Conservation (phyloP, 495 filamentous ascomycete species). For the Lophium mytilinum region DNA sequence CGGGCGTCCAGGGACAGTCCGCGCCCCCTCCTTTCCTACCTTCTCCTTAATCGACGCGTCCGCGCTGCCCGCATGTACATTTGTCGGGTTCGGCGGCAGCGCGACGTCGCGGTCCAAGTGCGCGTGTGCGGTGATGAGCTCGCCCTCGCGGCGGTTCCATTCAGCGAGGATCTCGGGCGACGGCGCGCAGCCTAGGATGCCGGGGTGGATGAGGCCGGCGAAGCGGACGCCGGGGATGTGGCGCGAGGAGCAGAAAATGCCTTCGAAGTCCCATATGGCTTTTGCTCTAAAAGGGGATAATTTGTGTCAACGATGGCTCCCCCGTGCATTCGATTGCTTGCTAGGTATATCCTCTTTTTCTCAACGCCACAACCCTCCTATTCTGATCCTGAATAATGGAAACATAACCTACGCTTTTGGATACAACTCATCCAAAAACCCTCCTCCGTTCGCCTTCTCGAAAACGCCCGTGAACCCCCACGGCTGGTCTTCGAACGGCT, state of each 20-base stretch:
- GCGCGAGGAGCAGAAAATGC: constrained; percentile 83
- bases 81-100: constrained; percentile 61
- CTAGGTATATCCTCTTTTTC: too few species aligned
- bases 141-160: constrained; percentile 76
- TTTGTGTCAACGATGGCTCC: too few species aligned
- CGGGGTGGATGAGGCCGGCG: constrained; percentile 73
- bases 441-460: constrained; percentile 74
- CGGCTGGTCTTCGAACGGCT: constrained; percentile 76
- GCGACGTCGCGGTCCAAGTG: constrained; percentile 69
- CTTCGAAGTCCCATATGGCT: constrained; percentile 97
- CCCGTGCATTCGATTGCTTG: too few species aligned
- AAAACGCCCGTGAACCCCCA: constrained; percentile 95
- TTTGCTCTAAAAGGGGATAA: constrained; percentile 73
- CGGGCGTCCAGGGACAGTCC: constrained; percentile 74
- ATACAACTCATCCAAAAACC: constrained; percentile 86
- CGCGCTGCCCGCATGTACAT: constrained; percentile 64
- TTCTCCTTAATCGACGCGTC: constrained; percentile 54
- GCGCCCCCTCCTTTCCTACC: constrained; percentile 77
- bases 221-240: constrained; percentile 60
- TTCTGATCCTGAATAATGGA: too few species aligned
- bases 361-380: too few species aligned
- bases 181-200: constrained; percentile 87
- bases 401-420: constrained; percentile 43
- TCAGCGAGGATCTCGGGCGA: constrained; percentile 58
- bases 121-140: constrained; percentile 62